Conservation (phyloP, 345 rosid genomes). For the Turritis glabra region DNA sequence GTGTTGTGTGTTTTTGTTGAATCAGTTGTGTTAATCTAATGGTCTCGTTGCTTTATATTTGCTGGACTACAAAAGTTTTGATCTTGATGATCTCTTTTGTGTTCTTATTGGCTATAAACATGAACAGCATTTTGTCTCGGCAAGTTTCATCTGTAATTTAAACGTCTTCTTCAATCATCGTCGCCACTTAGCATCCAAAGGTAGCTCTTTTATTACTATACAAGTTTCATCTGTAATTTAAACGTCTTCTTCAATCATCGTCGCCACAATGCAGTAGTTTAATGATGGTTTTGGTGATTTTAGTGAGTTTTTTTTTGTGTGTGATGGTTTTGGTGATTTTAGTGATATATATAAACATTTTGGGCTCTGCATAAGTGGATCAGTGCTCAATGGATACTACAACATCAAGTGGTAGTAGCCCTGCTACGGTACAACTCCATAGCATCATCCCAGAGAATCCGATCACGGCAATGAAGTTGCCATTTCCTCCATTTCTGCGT, state of each 20-base stretch:
- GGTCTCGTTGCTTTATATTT: neutral
- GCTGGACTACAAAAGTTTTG: neutral
- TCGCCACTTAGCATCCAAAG: slow-evolving; percentile 19
- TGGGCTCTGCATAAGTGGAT: slow-evolving; percentile 23
- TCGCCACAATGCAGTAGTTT: no score
- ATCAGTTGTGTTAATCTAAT: slow-evolving; percentile 17
- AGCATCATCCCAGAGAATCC: slow-evolving; percentile 28
- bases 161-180: slow-evolving; percentile 1
- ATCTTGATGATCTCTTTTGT: slow-evolving; percentile 30
- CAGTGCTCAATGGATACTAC: slow-evolving; percentile 40
- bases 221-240: no score
- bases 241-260: no score
- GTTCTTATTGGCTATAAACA: slow-evolving; percentile 27
- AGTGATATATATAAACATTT: slow-evolving; percentile 11
- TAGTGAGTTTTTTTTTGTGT: no score
- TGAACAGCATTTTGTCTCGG: slow-evolving; percentile 18
- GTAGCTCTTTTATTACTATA: slow-evolving; percentile 19
- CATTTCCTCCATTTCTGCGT: slow-evolving; percentile 14
- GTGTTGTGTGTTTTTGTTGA: neutral
- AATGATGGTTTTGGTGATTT: slow-evolving; percentile 11
- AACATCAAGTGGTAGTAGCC: slow-evolving; percentile 28
- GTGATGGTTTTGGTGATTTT: neutral
- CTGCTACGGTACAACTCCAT: slow-evolving; percentile 31
- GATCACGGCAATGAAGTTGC: slow-evolving; percentile 8
- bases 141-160: neutral